These are phyloP conservation scores for Colletotrichum falcatum DNA, from an alignment of 2,329 filamentous ascomycete species.

Conservation along the genomic window DNA sequence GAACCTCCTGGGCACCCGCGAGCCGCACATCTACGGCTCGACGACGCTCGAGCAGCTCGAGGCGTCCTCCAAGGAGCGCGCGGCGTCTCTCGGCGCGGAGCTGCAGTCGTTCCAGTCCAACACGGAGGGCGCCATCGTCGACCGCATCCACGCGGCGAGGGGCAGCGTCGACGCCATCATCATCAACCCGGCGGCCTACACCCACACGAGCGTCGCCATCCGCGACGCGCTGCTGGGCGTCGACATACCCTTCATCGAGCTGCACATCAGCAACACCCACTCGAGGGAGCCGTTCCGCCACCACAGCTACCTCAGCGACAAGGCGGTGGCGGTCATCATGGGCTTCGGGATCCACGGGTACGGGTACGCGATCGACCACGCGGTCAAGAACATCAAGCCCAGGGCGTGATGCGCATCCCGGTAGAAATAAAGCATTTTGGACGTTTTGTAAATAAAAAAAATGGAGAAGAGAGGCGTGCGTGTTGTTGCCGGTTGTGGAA, in stretches of 20 bases:
- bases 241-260: conserved; percentile 78
- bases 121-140: conserved; percentile 80
- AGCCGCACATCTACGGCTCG: conserved; percentile 79
- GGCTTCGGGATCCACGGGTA: conserved; percentile 75
- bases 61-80: conserved; percentile 61
- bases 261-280: conserved; percentile 84
- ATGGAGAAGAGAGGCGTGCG: background rate
- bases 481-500: background rate
- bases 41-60: conserved; percentile 75
- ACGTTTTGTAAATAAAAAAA: background rate
- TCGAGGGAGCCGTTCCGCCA: conserved; percentile 71
- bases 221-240: conserved; percentile 80
- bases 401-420: background rate
- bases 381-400: conserved; percentile 58
- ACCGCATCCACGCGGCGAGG: conserved; percentile 77
- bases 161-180: conserved; percentile 71
- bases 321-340: conserved; percentile 79
- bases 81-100: conserved; percentile 57
- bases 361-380: conserved; percentile 69
- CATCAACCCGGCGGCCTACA: conserved; percentile 82
- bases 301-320: conserved; percentile 80
- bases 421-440: background rate
- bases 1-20: conserved; percentile 81
- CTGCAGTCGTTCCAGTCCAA: conserved; percentile 75
- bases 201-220: conserved; percentile 81